phyloP scores from a whole-genome alignment of 2,329 filamentous ascomycete species.

The Basipetospora chlamydospora region DNA sequence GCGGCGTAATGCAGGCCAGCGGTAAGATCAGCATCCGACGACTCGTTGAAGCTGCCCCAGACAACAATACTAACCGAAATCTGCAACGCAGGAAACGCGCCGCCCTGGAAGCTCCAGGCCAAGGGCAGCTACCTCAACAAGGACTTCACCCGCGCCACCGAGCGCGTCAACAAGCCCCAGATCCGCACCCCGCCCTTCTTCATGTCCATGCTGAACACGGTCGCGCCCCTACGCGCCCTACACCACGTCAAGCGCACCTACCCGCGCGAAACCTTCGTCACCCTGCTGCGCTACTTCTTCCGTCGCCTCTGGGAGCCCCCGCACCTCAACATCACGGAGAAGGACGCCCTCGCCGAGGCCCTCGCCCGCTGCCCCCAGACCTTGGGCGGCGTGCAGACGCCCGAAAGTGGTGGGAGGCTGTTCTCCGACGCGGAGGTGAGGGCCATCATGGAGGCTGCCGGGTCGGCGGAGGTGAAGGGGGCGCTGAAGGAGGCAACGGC shows the following conservation, averaged over 20 bases:
- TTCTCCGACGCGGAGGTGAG: conserved; percentile 38
- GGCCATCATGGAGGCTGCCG: conserved; percentile 38
- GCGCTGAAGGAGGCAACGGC: conserved; percentile 42
- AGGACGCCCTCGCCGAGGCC: conserved; percentile 27
- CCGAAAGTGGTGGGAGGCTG: conserved; percentile 15
- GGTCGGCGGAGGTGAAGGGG: conserved; percentile 28
- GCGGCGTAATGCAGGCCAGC: conserved; percentile 46
- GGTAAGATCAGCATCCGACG: conserved; percentile 23
- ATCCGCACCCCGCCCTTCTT: conserved; percentile 27
- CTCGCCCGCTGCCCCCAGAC: conserved; percentile 18
- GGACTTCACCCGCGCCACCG: conserved; percentile 25
- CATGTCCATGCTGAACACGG: conserved; percentile 25
- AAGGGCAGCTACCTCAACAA: conserved; percentile 44
- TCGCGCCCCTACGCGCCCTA: conserved; percentile 49
- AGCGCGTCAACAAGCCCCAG: conserved; percentile 21
- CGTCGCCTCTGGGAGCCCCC: conserved; percentile 46
- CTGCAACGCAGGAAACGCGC: conserved; percentile 52
- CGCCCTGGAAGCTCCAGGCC: conserved; percentile 55
- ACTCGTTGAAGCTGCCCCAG: background rate
- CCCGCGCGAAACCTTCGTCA: conserved; percentile 32
- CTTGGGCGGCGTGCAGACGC: conserved; percentile 8
- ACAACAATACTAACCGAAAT: background rate
- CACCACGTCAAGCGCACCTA: conserved; percentile 50
- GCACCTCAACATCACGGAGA: conserved; percentile 43
- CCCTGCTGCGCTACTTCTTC: conserved; percentile 40